Base-by-base conservation (phyloP, 2,329 filamentous ascomycete genomes). In the Xylaria polymorpha region DNA sequence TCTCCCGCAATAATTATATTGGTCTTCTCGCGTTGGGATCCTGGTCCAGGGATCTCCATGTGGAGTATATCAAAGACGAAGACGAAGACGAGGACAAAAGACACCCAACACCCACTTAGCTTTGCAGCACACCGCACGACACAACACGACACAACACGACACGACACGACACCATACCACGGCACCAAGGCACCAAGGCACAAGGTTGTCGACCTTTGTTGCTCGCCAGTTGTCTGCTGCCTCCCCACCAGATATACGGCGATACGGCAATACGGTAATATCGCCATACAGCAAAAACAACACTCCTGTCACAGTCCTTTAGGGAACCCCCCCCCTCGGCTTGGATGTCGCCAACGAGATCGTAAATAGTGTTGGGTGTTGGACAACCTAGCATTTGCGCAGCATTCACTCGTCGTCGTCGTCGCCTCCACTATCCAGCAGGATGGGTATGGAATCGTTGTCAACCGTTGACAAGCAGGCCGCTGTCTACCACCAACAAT, bases 331-430 rank as follows among this genome's bases (percentile, higher is more conserved):
- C 41, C 44, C n/a, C 55, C n/a, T 39, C 14, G 29, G 62, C 29
- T 32, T 68, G 64, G 59, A 89, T 81, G 84, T 85, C 59, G 83
- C 85, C 32, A 85, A 88, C 79, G 81, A 87, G 76, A 83, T 83
- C 41, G 78, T 87, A 56, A 84, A 62, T 74, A 83, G 82, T 76
- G 79, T 83, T 43, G 78, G 78, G 66, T 79, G 79, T 68, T 77
- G 79, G 74, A 77, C 74, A 73, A 81, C 71, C 74, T 77, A 76
- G 62, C 79, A 77, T 74, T 70, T 76, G 68, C 75, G 74, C 66
- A 43, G 14, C 50, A 20, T 5, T 59, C 39, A 29, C 14, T 32
- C 15, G 9, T 32, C 4, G 6, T 32, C 41, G 35, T 55, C 15
- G 15, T 46, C 35, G 15, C 46, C 43, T 20, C 22, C 18, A 41